Conservation (phyloP, 495 filamentous ascomycete genomes). For the Tirmania nivea region DNA sequence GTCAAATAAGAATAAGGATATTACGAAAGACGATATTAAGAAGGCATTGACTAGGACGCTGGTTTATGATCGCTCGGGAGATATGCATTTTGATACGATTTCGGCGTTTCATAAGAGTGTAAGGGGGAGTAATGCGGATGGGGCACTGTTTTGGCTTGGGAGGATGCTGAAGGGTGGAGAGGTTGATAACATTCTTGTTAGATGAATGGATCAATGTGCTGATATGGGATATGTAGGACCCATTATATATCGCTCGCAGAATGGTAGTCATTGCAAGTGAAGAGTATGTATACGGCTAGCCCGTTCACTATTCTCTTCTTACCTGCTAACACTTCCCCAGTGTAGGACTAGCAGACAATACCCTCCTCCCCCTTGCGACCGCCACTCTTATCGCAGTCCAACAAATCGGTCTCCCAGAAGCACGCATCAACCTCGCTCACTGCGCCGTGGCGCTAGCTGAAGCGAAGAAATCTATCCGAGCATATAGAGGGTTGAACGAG, state of each 20-base stretch:
- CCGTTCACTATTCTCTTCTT: not conserved
- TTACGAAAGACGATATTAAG: slow-evolving; percentile 44
- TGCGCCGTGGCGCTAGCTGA: slow-evolving; percentile 61
- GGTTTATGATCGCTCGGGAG: slow-evolving; percentile 83
- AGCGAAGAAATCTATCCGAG: slow-evolving; percentile 64
- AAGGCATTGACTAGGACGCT: slow-evolving; percentile 64
- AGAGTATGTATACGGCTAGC: slow-evolving; percentile 23
- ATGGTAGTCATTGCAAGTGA: slow-evolving; percentile 84
- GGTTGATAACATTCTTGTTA: not conserved
- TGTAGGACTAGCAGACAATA: slow-evolving; percentile 76
- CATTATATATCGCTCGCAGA: slow-evolving; percentile 71
- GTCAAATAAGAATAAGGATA: slow-evolving; percentile 20
- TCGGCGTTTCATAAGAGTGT: slow-evolving; percentile 93
- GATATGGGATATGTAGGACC: slow-evolving; percentile 28
- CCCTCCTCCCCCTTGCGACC: slow-evolving; percentile 61
- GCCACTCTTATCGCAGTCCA: slow-evolving; percentile 68
- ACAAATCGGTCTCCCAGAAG: slow-evolving; percentile 84
- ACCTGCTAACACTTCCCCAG: not conserved
- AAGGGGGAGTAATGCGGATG: slow-evolving; percentile 67
- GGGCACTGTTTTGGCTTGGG: slow-evolving; percentile 75
- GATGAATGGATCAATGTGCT: not conserved
- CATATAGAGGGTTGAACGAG: slow-evolving; percentile 64
- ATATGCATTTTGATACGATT: slow-evolving; percentile 91
- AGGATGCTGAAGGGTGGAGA: slow-evolving; percentile 95
- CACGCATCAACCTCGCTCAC: slow-evolving; percentile 78